Percentiles rank a stretch among this genome's conserved stretches.
Conservation (phyloP, 2,329 filamentous ascomycete genomes). For the Huntiella decipiens region DNA sequence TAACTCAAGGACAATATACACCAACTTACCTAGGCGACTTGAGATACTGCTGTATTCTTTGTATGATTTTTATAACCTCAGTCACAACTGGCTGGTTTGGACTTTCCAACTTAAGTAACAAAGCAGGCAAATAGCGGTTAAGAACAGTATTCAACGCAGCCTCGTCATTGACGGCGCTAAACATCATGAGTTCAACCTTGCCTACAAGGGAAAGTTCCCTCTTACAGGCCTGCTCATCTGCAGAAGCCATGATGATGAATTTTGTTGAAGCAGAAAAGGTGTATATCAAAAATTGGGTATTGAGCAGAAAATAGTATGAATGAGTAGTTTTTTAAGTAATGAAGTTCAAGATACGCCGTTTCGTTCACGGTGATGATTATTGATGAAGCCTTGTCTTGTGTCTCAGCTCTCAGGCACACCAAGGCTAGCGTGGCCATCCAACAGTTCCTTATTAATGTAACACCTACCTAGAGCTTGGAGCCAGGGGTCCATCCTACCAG, state of each 20-base stretch:
- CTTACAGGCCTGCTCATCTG: conserved; percentile 14
- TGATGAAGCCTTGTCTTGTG: too few species aligned
- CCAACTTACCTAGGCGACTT: conserved; percentile 28
- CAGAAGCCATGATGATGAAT: conserved; percentile 18
- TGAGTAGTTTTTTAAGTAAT: too few species aligned
- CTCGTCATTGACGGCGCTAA: conserved; percentile 63
- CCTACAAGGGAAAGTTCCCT: conserved; percentile 67
- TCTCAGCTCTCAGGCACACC: too few species aligned
- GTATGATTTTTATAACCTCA: conserved; percentile 39
- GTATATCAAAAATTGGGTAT: background rate
- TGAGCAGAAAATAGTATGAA: too few species aligned
- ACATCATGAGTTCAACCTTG: conserved; percentile 68
- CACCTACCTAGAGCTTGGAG: too few species aligned
- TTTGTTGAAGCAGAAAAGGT: background rate
- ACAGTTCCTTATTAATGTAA: too few species aligned
- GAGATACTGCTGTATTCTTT: conserved; percentile 35
- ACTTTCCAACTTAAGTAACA: conserved; percentile 74
- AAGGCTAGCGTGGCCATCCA: too few species aligned
- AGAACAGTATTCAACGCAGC: conserved; percentile 62
- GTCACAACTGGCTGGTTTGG: conserved; percentile 62
- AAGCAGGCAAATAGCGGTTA: conserved; percentile 57
- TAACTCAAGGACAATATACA: background rate
- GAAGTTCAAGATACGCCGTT: too few species aligned
- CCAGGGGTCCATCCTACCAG: too few species aligned
- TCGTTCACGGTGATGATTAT: too few species aligned